phyloP scores from a whole-genome alignment of 495 filamentous ascomycete genomes.

The Podospora australis region DNA sequence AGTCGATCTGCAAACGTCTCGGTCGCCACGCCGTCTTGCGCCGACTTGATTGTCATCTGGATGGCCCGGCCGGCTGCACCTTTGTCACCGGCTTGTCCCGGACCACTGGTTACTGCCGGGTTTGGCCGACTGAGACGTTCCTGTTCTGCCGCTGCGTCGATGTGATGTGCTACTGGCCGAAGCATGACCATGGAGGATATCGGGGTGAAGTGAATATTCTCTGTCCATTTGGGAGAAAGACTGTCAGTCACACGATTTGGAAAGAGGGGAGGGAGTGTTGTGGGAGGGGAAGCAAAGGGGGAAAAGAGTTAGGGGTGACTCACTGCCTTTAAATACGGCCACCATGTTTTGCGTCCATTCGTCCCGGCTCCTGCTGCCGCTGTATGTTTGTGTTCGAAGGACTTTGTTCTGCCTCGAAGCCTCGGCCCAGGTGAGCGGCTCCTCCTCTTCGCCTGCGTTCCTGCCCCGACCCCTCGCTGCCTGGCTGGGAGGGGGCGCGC shows the following conservation, averaged over 20 bases:
- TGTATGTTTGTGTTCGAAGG: slow-evolving; percentile 37
- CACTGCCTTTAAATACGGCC: slow-evolving; percentile 45
- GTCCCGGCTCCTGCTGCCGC: slow-evolving; percentile 32
- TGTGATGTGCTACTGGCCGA: slow-evolving; percentile 40
- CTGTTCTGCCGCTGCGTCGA: slow-evolving; percentile 40
- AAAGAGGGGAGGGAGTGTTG: not conserved
- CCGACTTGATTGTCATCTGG: slow-evolving; percentile 48
- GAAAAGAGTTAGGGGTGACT: slow-evolving; percentile 5
- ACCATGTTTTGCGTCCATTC: slow-evolving; percentile 39
- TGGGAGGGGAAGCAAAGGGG: not conserved
- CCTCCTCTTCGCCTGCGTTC: slow-evolving; percentile 18
- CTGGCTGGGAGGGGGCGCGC: slow-evolving; percentile 16
- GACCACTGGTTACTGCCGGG: slow-evolving; percentile 9
- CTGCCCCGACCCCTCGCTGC: slow-evolving; percentile 16
- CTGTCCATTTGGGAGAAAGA: too few species aligned
- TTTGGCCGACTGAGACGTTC: slow-evolving; percentile 32
- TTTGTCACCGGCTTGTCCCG: slow-evolving; percentile 7
- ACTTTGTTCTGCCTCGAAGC: slow-evolving; percentile 40
- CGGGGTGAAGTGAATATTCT: slow-evolving; percentile 44
- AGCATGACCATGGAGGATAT: slow-evolving; percentile 39
- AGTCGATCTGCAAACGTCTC: slow-evolving; percentile 45
- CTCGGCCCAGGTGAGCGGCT: slow-evolving; percentile 36
- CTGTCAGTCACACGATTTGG: not conserved
- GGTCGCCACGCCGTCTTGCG: slow-evolving; percentile 31
- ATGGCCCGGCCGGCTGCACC: slow-evolving; percentile 33